phyloP scores from a whole-genome alignment of 78 protist genomes.

The Guillardia theta region DNA sequence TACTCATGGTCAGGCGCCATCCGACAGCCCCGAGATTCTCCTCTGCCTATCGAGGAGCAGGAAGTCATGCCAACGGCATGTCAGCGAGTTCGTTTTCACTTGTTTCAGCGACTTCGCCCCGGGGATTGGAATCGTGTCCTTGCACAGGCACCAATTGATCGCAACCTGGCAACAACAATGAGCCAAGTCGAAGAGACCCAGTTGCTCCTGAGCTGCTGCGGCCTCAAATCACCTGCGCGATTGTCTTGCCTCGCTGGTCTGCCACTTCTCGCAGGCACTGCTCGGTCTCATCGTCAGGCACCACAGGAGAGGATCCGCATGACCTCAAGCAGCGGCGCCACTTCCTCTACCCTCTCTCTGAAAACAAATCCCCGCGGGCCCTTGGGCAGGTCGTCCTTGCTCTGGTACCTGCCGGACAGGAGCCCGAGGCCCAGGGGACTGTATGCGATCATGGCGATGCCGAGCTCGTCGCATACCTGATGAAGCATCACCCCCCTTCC shows the following conservation, averaged over 20 bases:
- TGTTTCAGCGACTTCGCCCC: neutral
- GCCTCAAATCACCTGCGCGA: conserved; percentile 14
- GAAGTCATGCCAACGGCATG: neutral
- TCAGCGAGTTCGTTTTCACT: neutral
- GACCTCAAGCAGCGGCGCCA: neutral
- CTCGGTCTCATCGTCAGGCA: too few species aligned
- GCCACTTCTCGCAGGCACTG: too few species aligned
- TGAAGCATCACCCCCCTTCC: too few species aligned
- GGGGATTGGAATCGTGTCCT: conserved; percentile 8
- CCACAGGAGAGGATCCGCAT: too few species aligned
- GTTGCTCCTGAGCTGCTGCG: too few species aligned
- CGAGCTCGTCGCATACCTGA: conserved; percentile 18
- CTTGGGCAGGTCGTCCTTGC: neutral
- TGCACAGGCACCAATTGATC: conserved; percentile 25
- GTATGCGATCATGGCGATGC: neutral
- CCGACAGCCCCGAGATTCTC: neutral
- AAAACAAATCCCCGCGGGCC: neutral
- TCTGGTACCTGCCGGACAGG: neutral
- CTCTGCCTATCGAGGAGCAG: neutral
- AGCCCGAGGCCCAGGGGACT: conserved; percentile 13
- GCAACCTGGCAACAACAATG: neutral
- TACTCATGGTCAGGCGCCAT: too few species aligned
- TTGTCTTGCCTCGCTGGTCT: neutral
- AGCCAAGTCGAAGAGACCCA: too few species aligned
- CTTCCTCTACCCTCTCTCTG: neutral